Conservation (phyloP, 352 stramenopile genomes). For the Blastocystis hominis region DNA sequence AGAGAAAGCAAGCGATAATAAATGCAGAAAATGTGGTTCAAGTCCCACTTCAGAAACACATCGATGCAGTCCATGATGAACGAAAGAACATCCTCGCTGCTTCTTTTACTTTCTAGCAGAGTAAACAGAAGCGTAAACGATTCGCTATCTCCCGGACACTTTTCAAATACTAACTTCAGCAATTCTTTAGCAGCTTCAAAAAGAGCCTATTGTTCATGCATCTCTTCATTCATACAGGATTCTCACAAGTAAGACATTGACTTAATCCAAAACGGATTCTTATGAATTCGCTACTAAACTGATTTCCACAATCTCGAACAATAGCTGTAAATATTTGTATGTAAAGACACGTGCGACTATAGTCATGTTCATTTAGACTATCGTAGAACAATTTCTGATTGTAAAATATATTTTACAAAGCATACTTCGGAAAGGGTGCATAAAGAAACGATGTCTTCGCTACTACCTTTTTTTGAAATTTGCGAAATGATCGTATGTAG, state of each 20-base stretch:
- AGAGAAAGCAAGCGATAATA: constrained; percentile 1
- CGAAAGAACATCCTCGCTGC: not conserved
- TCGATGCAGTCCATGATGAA: not conserved
- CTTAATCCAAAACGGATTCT: not conserved
- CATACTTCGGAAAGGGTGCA: not conserved
- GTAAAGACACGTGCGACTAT: no score
- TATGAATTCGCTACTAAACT: not conserved
- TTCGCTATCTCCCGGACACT: not conserved
- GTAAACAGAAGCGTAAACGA: not conserved
- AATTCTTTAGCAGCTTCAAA: not conserved
- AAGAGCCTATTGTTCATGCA: not conserved
- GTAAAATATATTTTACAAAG: no score
- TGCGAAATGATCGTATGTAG: not conserved
- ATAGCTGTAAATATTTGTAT: no score
- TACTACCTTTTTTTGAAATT: not conserved
- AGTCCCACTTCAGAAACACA: not conserved
- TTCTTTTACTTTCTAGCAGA: no score
- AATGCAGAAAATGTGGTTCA: not conserved
- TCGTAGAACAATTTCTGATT: no score
- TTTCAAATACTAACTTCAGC: not conserved
- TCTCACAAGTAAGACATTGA: not conserved
- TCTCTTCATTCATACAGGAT: not conserved
- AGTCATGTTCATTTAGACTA: no score
- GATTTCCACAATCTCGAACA: not conserved
- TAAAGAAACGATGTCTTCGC: not conserved